Conservation (phyloP, 129 eudicot genomes). For the Flaveria brownii region DNA sequence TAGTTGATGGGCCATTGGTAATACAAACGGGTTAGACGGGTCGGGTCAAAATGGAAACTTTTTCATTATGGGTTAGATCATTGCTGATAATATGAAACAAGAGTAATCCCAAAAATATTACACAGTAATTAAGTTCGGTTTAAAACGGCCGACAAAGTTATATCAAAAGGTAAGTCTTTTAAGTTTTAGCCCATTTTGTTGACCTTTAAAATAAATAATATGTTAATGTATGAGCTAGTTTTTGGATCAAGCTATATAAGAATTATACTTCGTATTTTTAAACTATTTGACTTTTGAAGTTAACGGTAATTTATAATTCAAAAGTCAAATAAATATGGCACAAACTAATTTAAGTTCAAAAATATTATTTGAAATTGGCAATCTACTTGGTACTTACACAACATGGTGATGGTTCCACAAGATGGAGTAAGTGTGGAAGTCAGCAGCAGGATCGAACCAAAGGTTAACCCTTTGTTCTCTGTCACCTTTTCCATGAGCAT, state of each 20-base stretch:
- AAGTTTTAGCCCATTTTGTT: not conserved
- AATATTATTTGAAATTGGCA: not conserved
- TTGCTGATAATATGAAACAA: not conserved
- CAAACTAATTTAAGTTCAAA: not conserved
- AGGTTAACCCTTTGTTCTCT: conserved; percentile 88
- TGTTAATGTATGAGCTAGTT: not conserved
- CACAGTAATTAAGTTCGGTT: not conserved
- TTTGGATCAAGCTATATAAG: not conserved
- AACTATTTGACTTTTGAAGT: not conserved
- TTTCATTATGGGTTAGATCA: not conserved
- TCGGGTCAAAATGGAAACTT: not conserved
- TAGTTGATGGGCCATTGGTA: not conserved
- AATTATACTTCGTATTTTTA: not conserved
- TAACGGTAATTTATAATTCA: not conserved
- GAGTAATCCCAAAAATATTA: not conserved
- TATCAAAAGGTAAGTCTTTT: not conserved
- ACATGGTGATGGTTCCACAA: conserved; percentile 75
- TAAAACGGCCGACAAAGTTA: not conserved
- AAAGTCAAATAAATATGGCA: not conserved
- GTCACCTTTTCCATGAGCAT: conserved; percentile 81
- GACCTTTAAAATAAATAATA: not conserved
- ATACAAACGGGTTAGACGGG: not conserved
- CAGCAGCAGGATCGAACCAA: conserved; percentile 91
- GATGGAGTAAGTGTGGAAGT: conserved; percentile 71
- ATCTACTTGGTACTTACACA: conserved; percentile 69